Evolutionary conservation across 2,329 filamentous ascomycete species (phyloP), one percentile per base, ranked within the genome.

Genomic region (Talaromyces sp.): DNA sequence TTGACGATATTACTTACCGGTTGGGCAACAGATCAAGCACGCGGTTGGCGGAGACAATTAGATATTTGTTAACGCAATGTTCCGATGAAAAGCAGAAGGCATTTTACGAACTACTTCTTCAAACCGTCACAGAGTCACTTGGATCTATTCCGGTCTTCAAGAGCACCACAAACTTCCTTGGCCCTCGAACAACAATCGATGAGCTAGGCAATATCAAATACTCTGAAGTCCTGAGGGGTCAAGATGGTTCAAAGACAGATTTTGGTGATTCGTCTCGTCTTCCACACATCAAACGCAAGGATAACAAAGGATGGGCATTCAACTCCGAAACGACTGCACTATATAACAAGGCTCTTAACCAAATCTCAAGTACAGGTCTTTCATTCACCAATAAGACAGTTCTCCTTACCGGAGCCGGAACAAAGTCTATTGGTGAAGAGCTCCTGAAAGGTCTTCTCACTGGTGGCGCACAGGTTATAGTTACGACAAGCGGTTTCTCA

Each of bases 1-100:
- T 99, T 75, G 14, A 33, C 97, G 93, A 80, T 93, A 93, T 78
- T 98, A 95, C 81, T 98, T 98, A 63, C 74, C 91, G 92, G 70
- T 94, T 99, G 80, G 98, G 98, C 95, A 98, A 97, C 83, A 90
- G 94, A 68, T 96, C 95, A 43, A 99, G 97, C 77, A 95, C 95
- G 2, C 90, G 92, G 39, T 87, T 99, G 4, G 49, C 27, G 8
- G 24, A 52, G 7, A 31, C 49, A n/a, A 52, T 52, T 27, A 52
- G 13, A 33, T 52, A 52, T 27, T 14, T 52, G 49, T 52, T 52
- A 27, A 33, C 49, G 14, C 49, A 52, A 52, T 52, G 49, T 27
- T 50, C 47, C 27, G 49, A 52, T 52, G 49, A 52, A n/a, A 52
- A 31, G 7, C 49, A 52, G 5, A 52, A 31, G 1, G 8, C 16